Base-by-base conservation (phyloP, 129 eudicot species). In the Escallonia herrerae region DNA sequence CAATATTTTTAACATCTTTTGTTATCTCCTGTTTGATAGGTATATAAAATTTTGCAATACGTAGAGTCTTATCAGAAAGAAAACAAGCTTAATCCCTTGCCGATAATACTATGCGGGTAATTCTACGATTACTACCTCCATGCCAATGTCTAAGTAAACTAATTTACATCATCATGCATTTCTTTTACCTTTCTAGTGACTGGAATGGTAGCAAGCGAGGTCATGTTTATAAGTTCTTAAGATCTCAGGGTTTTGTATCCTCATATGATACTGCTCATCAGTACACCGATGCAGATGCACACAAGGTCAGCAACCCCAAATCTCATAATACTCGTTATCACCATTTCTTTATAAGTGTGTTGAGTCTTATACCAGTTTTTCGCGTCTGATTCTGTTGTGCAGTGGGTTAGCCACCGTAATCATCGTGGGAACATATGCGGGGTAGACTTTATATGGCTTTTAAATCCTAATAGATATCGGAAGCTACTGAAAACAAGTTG, bases 141-240 rank as follows among this genome's bases (percentile, higher is more conserved):
- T 68, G 52, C 40, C 65, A 66, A 37, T 8, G 38, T 49, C 13
- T 2, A 22, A 47, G 8, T 40, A 56, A 6, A 14, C 14, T 43
- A 14, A 68, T 64, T 56, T 15, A 37, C 40, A 22, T 53, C 9
- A 40, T 9, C 11, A 4, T 37, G n/a, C 40, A 10, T 38, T 14
- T 53, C 9, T 53, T 53, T 53, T 11, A 53, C 33, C 4, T 49
- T 69, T 65, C 40, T 71, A 94, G 99, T 58, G 99, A 94, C 42
- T 94, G 99, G 99, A 94, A 94, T 42, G 99, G 99, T 48, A 94
- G 99, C 77, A 94, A 94, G 79, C 79, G 90, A 39, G 99, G 99
- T 4, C 95, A 89, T 71, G 90, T 94, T 46, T 94, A 86, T 79
- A 90, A 80, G 81, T 94, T 94, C 58, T 74, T 94, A 48, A 76